phyloP scores from a whole-genome alignment of 257 asterid species.

The Solanum medicagineum region DNA sequence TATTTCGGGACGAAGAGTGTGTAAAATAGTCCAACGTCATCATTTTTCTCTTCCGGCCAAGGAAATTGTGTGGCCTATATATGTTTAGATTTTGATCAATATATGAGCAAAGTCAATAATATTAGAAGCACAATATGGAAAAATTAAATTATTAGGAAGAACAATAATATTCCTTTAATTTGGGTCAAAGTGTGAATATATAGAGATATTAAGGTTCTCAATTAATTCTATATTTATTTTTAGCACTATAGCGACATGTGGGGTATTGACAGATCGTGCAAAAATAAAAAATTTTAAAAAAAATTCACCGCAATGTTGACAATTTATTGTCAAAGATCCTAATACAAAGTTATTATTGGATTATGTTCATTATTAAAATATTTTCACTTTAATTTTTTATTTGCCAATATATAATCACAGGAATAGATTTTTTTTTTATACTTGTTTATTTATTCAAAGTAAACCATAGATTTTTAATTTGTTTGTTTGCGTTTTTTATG shows the following conservation, averaged over 20 bases:
- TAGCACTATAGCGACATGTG: background rate
- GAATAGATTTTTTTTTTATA: background rate
- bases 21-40: background rate
- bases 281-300: background rate
- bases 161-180: background rate
- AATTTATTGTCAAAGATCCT: background rate
- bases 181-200: background rate
- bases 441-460: background rate
- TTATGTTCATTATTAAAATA: background rate
- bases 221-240: background rate
- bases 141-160: background rate
- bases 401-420: background rate
- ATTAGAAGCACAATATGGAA: background rate
- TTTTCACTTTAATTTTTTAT: background rate
- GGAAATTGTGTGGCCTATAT: background rate
- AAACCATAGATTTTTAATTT: background rate
- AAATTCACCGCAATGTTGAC: background rate
- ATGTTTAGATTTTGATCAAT: background rate
- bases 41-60: background rate
- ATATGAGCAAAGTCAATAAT: background rate
- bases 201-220: background rate
- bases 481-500: background rate
- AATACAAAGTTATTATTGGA: background rate
- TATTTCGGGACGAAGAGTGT: too few relatives aligned
- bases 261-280: background rate